These are phyloP conservation scores for Tagetes patula DNA, from an alignment of 129 eudicot species.

Conservation along the genomic window DNA sequence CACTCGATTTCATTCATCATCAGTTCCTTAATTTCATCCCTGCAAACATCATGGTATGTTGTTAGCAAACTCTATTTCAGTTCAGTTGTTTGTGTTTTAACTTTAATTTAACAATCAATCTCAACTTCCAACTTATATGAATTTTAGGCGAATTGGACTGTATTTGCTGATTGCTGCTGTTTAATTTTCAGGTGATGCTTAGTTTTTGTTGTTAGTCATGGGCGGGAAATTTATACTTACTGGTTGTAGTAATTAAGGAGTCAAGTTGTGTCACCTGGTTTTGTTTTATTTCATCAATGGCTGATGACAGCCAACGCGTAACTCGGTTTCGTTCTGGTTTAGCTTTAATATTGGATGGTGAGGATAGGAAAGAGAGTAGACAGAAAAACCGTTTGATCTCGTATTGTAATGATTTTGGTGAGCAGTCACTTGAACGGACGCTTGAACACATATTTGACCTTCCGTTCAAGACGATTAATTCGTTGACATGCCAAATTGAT, in stretches of 20 bases:
- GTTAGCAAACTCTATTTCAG: too few species aligned
- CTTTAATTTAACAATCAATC: too few species aligned
- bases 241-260: conserved; percentile 17
- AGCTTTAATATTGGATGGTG: conserved; percentile 69
- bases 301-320: conserved; percentile 64
- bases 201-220: too few species aligned
- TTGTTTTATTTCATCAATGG: conserved; percentile 47
- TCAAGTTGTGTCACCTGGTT: conserved; percentile 24
- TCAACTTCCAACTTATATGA: too few species aligned
- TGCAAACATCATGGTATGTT: too few species aligned
- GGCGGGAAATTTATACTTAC: not conserved
- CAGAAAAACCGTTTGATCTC: conserved; percentile 71
- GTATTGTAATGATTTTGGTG: conserved; percentile 88
- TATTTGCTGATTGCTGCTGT: conserved; percentile 7
- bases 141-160: not conserved
- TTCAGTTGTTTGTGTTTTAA: too few species aligned
- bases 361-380: conserved; percentile 56
- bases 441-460: conserved; percentile 82
- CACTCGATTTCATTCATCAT: too few species aligned
- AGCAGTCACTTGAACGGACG: conserved; percentile 88
- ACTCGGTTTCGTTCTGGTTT: conserved; percentile 73
- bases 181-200: conserved; percentile 24
- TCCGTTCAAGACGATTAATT: conserved; percentile 55
- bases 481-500: conserved; percentile 51
- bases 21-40: too few species aligned